A percentile compares a stretch with the other conserved stretches of the same genome.
phyloP scores from a whole-genome alignment of 768 basidiomycete species.

The Tephrocybe sp. region DNA sequence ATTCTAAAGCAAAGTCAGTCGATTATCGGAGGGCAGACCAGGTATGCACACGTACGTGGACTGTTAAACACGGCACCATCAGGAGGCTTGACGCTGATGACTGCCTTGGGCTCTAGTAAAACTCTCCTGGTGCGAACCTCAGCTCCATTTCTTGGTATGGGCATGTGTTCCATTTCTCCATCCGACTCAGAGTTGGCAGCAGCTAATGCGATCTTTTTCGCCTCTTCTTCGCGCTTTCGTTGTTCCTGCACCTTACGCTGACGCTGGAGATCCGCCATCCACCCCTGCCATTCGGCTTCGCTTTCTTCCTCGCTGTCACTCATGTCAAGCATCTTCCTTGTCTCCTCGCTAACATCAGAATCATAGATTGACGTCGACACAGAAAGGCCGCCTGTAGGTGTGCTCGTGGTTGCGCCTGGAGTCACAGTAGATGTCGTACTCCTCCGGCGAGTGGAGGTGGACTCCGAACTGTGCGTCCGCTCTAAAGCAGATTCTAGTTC shows the following conservation, averaged over 20 bases:
- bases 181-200: conserved; percentile 12
- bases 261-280: conserved; percentile 56
- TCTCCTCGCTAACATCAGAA: conserved; percentile 24
- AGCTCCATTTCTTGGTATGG: not conserved
- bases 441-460: conserved; percentile 16
- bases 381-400: too few species aligned
- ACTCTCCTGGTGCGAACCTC: conserved; percentile 19
- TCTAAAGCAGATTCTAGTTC: conserved; percentile 20
- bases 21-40: not conserved
- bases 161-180: conserved; percentile 1
- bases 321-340: conserved; percentile 20
- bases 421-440: conserved; percentile 20
- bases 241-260: conserved; percentile 26
- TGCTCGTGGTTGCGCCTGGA: too few species aligned
- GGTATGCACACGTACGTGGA: not conserved
- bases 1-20: conserved; percentile 1
- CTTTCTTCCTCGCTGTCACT: conserved; percentile 46
- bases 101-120: conserved; percentile 29
- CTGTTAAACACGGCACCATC: not conserved
- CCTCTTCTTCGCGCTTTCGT: conserved; percentile 11
- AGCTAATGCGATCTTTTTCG: not conserved
- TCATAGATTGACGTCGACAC: conserved; percentile 14
- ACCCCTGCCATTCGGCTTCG: conserved; percentile 69
- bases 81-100: conserved; percentile 19
- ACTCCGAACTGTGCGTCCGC: conserved; percentile 24